phyloP scores from a whole-genome alignment of 2,329 filamentous ascomycete species.

The Colletotrichum neosansevieriae region DNA sequence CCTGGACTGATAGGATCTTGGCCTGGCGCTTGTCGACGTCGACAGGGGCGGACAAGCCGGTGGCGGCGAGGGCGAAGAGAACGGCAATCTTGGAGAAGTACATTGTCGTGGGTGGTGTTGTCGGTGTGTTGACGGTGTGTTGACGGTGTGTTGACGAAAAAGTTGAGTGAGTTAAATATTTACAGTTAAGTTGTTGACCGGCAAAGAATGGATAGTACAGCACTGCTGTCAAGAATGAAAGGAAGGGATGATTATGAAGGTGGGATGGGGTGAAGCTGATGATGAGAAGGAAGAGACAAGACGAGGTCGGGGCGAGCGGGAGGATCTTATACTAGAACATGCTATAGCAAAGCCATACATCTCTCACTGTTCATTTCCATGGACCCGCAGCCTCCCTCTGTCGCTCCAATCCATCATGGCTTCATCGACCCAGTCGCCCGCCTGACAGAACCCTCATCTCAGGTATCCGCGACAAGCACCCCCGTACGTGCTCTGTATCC shows the following conservation, averaged over 20 bases:
- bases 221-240: constrained; percentile 33
- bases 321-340: constrained; percentile 36
- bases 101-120: constrained; percentile 47
- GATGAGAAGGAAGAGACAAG: neutral
- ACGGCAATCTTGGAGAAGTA: constrained; percentile 52
- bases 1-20: constrained; percentile 33
- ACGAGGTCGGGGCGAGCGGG: constrained; percentile 18
- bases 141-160: constrained; percentile 29
- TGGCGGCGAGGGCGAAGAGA: constrained; percentile 51
- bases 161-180: constrained; percentile 23
- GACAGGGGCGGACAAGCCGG: constrained; percentile 47
- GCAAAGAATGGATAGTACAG: constrained; percentile 32
- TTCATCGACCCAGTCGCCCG: neutral
- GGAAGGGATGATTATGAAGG: constrained; percentile 19
- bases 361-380: neutral
- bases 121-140: constrained; percentile 12
- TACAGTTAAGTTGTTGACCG: constrained; percentile 19
- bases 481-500: neutral
- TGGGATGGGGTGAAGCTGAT: constrained; percentile 29
- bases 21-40: constrained; percentile 44
- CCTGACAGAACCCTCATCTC: constrained; percentile 28
- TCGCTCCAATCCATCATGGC: constrained; percentile 4
- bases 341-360: constrained; percentile 15
- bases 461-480: constrained; percentile 13
- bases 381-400: constrained; percentile 16